Evolutionary conservation across 1,284 basidiomycete genomes (phyloP), one percentile per base, ranked within the genome.

Genomic region (Bjerkandera adusta): DNA sequence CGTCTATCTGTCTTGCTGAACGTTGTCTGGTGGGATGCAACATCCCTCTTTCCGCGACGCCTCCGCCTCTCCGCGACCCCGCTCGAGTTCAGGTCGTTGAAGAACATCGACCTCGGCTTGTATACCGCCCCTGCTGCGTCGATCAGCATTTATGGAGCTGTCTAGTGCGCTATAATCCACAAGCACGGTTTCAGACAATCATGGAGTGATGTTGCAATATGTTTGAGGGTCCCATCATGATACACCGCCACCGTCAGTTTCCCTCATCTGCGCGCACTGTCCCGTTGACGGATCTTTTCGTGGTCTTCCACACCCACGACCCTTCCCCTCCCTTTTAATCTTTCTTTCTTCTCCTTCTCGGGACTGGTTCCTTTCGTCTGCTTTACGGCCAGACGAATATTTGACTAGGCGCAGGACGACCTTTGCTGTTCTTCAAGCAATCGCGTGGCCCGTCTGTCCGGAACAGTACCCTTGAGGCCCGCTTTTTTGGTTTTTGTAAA

Each of bases 321-420:
- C 43, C 41, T 36, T 30, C 41, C 36, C 35, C 35, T 52, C 36
- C 40, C 40, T 38, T 45, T 49, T 52, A 43, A 13, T 39, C 37
- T 37, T 45, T 30, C 60, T 52, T 58, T 61, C 62, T 60, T 50
- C 57, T 68, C 38, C 68, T 59, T 52, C 57, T 61, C 64, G 62
- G 69, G 75, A 68, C 72, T 56, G 71, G 70, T 65, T 68, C 66
- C 68, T 60, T 47, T 57, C 62, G 56, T 67, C 57, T 69, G 68
- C 72, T 67, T 61, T 47, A 52, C 61, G 61, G 65, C 62, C 63
- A 65, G 64, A 57, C 63, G 57, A 32, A 36, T 48, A 55, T 45
- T 48, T 50, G 58, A 59, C 53, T 51, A 61, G 62, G 64, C 64
- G 65, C 68, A 61, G 67, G 64, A 56, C 63, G 59, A 64, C 61